Percentiles rank a stretch among this genome's conserved stretches.
These are phyloP conservation scores for Candida fluviatilis DNA, from an alignment of 805 yeast species.

Conservation along the genomic window DNA sequence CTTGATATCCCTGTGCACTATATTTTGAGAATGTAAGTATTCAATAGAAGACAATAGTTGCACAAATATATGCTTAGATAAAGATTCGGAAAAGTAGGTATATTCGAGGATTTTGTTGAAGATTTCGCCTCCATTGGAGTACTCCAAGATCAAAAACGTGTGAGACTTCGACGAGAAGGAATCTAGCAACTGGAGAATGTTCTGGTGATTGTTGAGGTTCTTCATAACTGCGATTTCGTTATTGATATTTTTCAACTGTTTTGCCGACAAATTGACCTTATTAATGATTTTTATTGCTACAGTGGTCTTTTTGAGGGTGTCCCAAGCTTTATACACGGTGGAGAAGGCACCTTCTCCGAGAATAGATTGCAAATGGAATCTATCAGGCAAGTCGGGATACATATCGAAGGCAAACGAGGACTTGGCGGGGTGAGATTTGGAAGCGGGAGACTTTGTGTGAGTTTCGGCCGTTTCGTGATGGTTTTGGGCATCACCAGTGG, in stretches of 20 bases:
- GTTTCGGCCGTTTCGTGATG: too few species aligned
- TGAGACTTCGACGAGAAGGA: slow-evolving; percentile 48
- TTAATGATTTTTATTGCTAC: slow-evolving; percentile 78
- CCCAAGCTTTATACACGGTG: slow-evolving; percentile 69
- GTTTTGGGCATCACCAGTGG: too few species aligned
- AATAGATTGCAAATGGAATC: slow-evolving; percentile 26
- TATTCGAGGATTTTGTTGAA: slow-evolving; percentile 75
- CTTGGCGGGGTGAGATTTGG: not conserved
- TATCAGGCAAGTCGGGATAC: slow-evolving; percentile 24
- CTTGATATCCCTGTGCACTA: slow-evolving; percentile 78
- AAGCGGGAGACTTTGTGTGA: not conserved
- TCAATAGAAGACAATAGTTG: slow-evolving; percentile 71
- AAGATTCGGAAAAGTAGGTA: slow-evolving; percentile 71
- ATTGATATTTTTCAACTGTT: slow-evolving; percentile 53
- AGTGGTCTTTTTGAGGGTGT: slow-evolving; percentile 23
- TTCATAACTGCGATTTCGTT: slow-evolving; percentile 76
- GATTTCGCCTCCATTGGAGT: slow-evolving; percentile 74
- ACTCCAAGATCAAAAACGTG: slow-evolving; percentile 65
- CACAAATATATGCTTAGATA: slow-evolving; percentile 65
- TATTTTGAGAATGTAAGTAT: slow-evolving; percentile 61
- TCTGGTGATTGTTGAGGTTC: slow-evolving; percentile 52
- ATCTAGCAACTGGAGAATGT: slow-evolving; percentile 53
- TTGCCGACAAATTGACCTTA: slow-evolving; percentile 49
- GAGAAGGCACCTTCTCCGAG: slow-evolving; percentile 92
- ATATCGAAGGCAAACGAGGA: slow-evolving; percentile 5